Evolutionary conservation across 75 land plant genomes (phyloP), one percentile per base, ranked within the genome.

Genomic region (Pinus tabuliformis): DNA sequence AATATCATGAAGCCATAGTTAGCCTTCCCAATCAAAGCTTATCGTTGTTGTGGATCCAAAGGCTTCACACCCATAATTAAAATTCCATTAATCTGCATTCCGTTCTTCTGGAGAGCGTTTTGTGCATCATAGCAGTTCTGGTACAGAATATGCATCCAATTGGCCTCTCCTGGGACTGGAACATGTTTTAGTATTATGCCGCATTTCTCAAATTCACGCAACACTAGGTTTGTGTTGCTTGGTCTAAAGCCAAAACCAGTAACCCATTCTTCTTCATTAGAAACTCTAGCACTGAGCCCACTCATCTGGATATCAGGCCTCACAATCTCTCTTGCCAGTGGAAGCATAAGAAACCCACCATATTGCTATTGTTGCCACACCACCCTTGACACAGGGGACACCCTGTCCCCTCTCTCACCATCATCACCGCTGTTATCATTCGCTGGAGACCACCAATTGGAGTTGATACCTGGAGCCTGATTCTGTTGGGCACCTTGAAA

Each of bases 131-230:
- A 26, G 26, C 26, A 26, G 26, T 26, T 26, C 98, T 97, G 99
- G 77, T 92, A 97, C 22, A 92, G 83, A 62, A 97, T 85, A 79
- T 97, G 98, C 68, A 97, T 83, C 98, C 98, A 97, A 74, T 97
- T 97, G 72, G 99, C 85, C 62, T 93, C 89, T 76, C 93, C 89
- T 63, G 99, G 99, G 42, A 97, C 99, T 24, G 95, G 86, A 30
- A 94, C 80, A 82, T 97, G 99, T 66, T 87, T 90, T 65, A 94
- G 75, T 75, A 96, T 90, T 21, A 85, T 76, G 37, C 99, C 97
- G 79, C 99, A 96, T 77, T 94, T 97, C 74, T 90, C 99, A 88
- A 97, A 92, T 81, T 97, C 98, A 30, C 98, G 89, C 79, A 97
- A 68, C 28, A 97, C 98, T 57, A 87, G 65, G 75, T 94, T 97